Evolutionary conservation across 176 grass and related monocot genomes (phyloP).

Genomic region (Luzula sylvatica): DNA sequence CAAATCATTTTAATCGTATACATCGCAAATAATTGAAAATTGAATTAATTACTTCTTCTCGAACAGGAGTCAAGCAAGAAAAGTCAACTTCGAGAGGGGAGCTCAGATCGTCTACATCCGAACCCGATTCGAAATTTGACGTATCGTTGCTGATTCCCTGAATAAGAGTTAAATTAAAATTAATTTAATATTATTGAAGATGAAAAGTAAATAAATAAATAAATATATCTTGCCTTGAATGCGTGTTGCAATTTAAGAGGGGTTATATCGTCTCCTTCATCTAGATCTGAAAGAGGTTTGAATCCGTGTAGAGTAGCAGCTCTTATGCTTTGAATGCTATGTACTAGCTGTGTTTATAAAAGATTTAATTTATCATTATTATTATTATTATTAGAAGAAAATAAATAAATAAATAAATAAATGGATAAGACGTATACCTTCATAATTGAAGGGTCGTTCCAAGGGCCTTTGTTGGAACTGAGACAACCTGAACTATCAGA

Average conservation of each 20-base stretch:
- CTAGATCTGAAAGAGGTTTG: constrained; percentile 56
- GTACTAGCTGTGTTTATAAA: constrained; percentile 45
- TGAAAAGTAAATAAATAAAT: constrained; percentile 7
- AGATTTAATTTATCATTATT: neutral
- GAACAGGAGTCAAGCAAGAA: constrained; percentile 68
- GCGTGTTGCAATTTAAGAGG: constrained; percentile 43
- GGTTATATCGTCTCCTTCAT: constrained; percentile 45
- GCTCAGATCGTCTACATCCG: constrained; percentile 67
- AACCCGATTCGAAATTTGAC: constrained; percentile 83
- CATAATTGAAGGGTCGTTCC: constrained; percentile 87
- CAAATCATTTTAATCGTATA: neutral
- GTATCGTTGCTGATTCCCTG: constrained; percentile 64
- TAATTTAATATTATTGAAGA: constrained; percentile 22
- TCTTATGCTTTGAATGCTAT: constrained; percentile 63
- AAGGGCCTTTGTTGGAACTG: constrained; percentile 87
- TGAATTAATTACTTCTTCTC: constrained; percentile 48
- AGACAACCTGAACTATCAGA: constrained; percentile 72
- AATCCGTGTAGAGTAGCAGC: constrained; percentile 39
- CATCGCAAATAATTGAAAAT: neutral
- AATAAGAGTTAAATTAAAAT: constrained; percentile 31
- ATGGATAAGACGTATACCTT: constrained; percentile 52
- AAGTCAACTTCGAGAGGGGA: constrained; percentile 57
- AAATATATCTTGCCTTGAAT: constrained; percentile 57
- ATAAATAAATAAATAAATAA: neutral
- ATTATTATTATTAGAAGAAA: neutral